These are phyloP conservation scores for Endocladia muricata DNA, from an alignment of 31 red algal genomes.

Conservation along the genomic window DNA sequence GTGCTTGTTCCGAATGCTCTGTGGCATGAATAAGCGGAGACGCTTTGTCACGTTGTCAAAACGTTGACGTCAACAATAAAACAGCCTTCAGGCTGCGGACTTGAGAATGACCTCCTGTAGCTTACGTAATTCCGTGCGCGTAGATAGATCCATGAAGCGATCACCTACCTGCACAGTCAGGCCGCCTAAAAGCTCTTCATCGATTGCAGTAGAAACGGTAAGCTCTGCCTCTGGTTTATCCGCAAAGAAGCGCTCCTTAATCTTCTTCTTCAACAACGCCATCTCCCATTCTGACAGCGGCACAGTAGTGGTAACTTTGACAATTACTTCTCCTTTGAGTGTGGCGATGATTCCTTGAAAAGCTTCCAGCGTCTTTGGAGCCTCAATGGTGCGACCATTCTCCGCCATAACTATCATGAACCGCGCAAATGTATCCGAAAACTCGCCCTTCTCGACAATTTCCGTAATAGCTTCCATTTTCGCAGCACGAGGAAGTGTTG, in stretches of 20 bases:
- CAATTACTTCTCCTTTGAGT: slow-evolving; percentile 60
- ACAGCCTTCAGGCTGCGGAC: not conserved
- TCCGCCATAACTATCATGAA: slow-evolving; percentile 84
- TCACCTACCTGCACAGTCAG: slow-evolving; percentile 91
- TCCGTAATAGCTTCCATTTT: slow-evolving; percentile 55
- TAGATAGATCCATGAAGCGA: slow-evolving; percentile 91
- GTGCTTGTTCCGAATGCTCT: not conserved
- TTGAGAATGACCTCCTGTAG: slow-evolving; percentile 55
- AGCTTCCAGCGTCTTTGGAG: slow-evolving; percentile 42
- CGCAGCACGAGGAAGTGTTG: slow-evolving; percentile 66
- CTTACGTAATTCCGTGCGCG: slow-evolving; percentile 78
- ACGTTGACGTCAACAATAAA: not conserved
- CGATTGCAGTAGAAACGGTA: slow-evolving; percentile 70
- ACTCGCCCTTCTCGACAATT: slow-evolving; percentile 58
- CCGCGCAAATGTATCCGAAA: slow-evolving; percentile 52
- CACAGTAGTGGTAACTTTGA: slow-evolving; percentile 70
- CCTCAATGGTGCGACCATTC: slow-evolving; percentile 76
- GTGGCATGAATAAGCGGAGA: not conserved
- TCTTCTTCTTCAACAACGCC: slow-evolving; percentile 76
- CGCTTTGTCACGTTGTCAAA: not conserved
- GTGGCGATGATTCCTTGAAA: slow-evolving; percentile 72
- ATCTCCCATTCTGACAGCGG: slow-evolving; percentile 91
- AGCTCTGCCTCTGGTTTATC: slow-evolving; percentile 73
- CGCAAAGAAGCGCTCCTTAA: slow-evolving; percentile 80
- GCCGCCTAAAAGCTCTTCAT: slow-evolving; percentile 81